Percentiles rank a stretch among this genome's conserved stretches.
Conservation (phyloP, 495 filamentous ascomycete species). For the Podospora sp. region DNA sequence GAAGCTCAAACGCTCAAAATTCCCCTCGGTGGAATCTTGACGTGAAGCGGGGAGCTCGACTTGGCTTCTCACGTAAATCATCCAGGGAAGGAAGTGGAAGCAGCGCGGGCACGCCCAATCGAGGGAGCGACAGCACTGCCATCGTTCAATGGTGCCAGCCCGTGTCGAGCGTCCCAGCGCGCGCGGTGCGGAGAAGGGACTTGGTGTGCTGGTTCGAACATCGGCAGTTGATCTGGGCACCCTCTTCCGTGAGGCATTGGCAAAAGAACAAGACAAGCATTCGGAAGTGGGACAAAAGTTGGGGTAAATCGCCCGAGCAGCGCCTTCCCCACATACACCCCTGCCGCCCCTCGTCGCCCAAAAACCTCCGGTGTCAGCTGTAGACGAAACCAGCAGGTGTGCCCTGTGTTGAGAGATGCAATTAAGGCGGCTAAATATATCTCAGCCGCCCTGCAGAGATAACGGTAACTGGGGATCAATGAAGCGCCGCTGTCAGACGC, state of each 20-base stretch:
- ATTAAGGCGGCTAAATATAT: conserved; percentile 3
- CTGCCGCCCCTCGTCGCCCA: not conserved
- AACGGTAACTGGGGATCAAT: not conserved
- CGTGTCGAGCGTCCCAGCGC: not conserved
- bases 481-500: not conserved
- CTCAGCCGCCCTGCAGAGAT: not conserved
- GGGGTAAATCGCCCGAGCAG: conserved; percentile 12
- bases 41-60: not conserved
- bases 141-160: not conserved
- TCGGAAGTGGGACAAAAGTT: conserved; percentile 7
- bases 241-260: not conserved
- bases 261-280: not conserved
- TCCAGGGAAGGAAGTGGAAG: not conserved
- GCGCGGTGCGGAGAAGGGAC: not conserved
- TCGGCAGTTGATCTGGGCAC: conserved; percentile 22
- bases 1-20: not conserved
- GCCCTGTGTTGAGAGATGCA: not conserved
- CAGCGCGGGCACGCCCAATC: not conserved
- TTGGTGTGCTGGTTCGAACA: not conserved
- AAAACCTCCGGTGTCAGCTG: not conserved
- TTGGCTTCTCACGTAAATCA: not conserved
- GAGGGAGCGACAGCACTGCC: not conserved
- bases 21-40: not conserved
- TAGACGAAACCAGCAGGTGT: not conserved
- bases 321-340: not conserved